Evolutionary conservation across 169 alveolate species (phyloP), one percentile per base, ranked within the genome.

Genomic region (Neospora caninum): DNA sequence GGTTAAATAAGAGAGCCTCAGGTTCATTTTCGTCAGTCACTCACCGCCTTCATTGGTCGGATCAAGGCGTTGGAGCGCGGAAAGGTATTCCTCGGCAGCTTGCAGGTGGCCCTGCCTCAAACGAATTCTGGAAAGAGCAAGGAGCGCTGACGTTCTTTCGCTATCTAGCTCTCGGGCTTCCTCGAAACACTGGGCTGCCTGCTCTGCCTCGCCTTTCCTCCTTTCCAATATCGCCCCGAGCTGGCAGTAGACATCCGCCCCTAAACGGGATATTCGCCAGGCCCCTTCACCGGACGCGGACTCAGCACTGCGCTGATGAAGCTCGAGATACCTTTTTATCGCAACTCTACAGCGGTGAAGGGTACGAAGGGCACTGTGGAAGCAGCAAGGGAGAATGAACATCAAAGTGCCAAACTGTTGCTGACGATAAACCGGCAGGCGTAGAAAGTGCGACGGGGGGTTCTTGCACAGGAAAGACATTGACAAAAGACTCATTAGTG

Each of bases 161-260:
- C 31, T 34, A 29, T 78, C 87, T 7, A 78, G 43, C n/a, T 78
- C 87, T 34, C 27, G 45, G 7, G 87, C 87, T 34, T 29, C 87
- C 87, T 78, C 45, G 43, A 78, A 78, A 78, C 87, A 34, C 87
- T 39, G 42, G 31, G 87, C 87, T 27, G 43, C 87, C 53, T 78
- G 87, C 53, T 16, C 34, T 34, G 42, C 49, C 45, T 78, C 53
- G 27, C 87, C 45, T 20, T 34, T 22, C 20, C 87, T 10, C 45
- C 31, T 20, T 45, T 78, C 87, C 87, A 78, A 25, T 9, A 78
- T 78, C 45, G 53, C 27, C 31, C 87, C 87, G 20, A 78, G 87
- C 87, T 78, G 87, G 45, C 87, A 78, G 42, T 34, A 34, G 13
- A 78, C 45, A 34, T 78, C 87, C 87, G 87, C 87, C 31, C 87